Base-by-base conservation (phyloP, 768 basidiomycete genomes). In the Russula sp. region DNA sequence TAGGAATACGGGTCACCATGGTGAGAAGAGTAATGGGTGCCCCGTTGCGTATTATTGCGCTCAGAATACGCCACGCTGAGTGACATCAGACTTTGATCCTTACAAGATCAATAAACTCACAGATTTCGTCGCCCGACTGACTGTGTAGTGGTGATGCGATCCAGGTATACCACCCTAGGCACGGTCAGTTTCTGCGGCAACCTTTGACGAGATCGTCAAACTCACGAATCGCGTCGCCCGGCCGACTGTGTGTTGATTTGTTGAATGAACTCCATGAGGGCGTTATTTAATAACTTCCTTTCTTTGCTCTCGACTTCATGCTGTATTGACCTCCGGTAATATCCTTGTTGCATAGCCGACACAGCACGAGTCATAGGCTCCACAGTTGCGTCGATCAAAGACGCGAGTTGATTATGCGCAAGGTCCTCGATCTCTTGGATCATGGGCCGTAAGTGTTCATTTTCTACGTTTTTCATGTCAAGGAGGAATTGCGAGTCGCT, bases 401-500 rank as follows among this genome's bases (percentile, higher is more conserved):
- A 27, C 27, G 27, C 27, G 2, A 27, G 27, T 27, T 27, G 27
- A 27, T 27, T 27, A 27, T 27, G 27, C 27, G 27, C 27, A 27
- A 27, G 1, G 27, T 3, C 27, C 27, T 27, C 27, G 27, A 27
- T 27, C 27, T 27, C 27, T 27, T 27, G 27, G 27, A 65, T 59
- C 8, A 35, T 20, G 16, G 67, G 51, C 4, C 42, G 52, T 13
- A 60, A 31, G 7, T 62, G 49, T 18, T 47, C 9, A 22, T 56
- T 49, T 2, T 56, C 16, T 11, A 61, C 35, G 11, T 2, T 7
- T 22, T 59, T 50, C 9, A 68, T 40, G 13, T 37, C 35, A 4
- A 44, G 32, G 6, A 70, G 48, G 32, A 70, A 68, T 4, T 13
- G 45, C 2, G 50, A 34, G 42, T 68, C 65, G 13, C 54, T 6